Conservation (phyloP, 208 protist genomes). For the Leishmania mexicana region DNA sequence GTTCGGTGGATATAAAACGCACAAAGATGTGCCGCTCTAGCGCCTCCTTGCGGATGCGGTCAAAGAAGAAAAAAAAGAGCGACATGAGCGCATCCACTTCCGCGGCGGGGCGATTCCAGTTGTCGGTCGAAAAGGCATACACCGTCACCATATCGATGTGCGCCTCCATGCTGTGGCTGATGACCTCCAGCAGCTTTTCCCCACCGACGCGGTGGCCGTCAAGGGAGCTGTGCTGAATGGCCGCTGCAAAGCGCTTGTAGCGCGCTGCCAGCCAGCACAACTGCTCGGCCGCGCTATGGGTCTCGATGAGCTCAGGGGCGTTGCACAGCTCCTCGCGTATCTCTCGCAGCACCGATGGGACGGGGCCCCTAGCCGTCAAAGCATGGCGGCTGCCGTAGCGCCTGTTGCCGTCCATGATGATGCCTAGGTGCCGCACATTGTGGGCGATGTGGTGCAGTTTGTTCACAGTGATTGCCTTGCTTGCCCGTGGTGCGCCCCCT, state of each 20-base stretch:
- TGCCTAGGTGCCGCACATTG: conserved; percentile 78
- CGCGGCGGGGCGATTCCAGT: conserved; percentile 71
- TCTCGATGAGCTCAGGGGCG: neutral
- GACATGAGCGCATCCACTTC: conserved; percentile 87
- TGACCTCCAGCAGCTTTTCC: conserved; percentile 83
- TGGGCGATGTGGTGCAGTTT: conserved; percentile 18
- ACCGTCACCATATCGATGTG: conserved; percentile 82
- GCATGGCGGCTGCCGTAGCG: conserved; percentile 55
- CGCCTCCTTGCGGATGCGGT: conserved; percentile 55
- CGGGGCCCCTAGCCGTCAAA: conserved; percentile 1
- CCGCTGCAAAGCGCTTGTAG: conserved; percentile 33
- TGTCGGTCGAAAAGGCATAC: conserved; percentile 92
- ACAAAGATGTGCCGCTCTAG: conserved; percentile 79
- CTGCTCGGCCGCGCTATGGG: no score
- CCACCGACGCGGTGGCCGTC: conserved; percentile 83
- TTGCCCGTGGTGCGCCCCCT: neutral
- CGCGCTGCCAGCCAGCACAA: conserved; percentile 20
- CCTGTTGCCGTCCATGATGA: conserved; percentile 93
- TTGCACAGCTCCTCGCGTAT: conserved; percentile 27
- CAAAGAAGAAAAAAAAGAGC: conserved; percentile 85
- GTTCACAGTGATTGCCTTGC: neutral
- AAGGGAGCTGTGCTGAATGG: conserved; percentile 61
- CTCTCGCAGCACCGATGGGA: conserved; percentile 12
- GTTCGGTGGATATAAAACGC: conserved; percentile 81
- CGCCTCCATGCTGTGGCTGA: conserved; percentile 63